Percentiles rank a stretch among this genome's conserved stretches.
phyloP scores from a whole-genome alignment of 83 land plant species.

The Diphasiastrum complanatum region DNA sequence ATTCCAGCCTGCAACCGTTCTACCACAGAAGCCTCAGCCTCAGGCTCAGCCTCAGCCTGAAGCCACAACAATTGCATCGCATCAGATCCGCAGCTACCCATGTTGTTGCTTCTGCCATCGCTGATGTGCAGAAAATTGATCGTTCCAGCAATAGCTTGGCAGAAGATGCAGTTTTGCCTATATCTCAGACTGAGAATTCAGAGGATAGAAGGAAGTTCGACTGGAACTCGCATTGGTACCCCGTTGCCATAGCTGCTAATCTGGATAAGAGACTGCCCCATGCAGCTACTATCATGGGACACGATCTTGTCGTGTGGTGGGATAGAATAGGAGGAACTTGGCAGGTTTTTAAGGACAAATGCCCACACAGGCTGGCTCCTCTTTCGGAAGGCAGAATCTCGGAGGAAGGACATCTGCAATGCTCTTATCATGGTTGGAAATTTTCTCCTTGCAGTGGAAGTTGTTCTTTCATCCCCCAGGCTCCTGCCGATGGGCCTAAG shows the following conservation, averaged over 20 bases:
- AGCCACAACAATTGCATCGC: too few species aligned
- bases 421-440: constrained; percentile 41
- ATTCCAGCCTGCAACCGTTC: too few species aligned
- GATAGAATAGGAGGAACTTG: constrained; percentile 23
- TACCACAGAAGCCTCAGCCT: too few species aligned
- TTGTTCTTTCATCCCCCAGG: constrained; percentile 35
- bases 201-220: too few species aligned
- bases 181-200: too few species aligned
- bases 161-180: too few species aligned
- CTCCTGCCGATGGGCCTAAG: constrained; percentile 15
- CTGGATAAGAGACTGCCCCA: constrained; percentile 28
- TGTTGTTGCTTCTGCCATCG: too few species aligned
- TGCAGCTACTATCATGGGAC: constrained; percentile 25
- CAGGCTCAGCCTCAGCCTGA: too few species aligned
- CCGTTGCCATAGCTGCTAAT: constrained; percentile 20
- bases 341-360: constrained; percentile 35
- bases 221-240: constrained; percentile 34
- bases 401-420: constrained; percentile 31
- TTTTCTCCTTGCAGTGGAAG: constrained; percentile 24
- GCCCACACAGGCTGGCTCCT: constrained; percentile 38
- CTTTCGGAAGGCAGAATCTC: constrained; percentile 38
- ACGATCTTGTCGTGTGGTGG: constrained; percentile 35
- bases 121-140: too few species aligned
- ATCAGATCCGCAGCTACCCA: too few species aligned
- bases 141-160: too few species aligned